Percentiles rank a stretch among this genome's conserved stretches.
phyloP scores from a whole-genome alignment of 2,329 filamentous ascomycete species.

The Venturia oleaginea region DNA sequence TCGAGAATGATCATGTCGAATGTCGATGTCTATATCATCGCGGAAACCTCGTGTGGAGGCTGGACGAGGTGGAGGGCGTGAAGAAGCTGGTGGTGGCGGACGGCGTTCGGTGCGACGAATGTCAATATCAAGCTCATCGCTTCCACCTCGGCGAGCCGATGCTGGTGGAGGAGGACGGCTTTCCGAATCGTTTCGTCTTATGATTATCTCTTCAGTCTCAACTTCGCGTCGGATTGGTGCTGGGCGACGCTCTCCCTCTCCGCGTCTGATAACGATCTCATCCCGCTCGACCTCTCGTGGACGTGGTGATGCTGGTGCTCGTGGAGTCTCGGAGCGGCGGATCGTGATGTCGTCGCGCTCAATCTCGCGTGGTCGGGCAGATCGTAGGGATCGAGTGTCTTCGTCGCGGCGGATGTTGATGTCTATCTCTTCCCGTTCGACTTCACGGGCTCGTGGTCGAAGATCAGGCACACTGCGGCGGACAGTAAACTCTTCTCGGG shows the following conservation, averaged over 20 bases:
- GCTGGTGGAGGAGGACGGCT: conserved; percentile 11
- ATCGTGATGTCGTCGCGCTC: conserved; percentile 38
- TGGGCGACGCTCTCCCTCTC: conserved; percentile 22
- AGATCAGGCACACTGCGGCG: conserved; percentile 13
- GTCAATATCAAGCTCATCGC: conserved; percentile 43
- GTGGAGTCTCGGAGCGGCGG: conserved; percentile 28
- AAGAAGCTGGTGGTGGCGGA: conserved; percentile 18
- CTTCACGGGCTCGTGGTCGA: conserved; percentile 9
- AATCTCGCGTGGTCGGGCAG: conserved; percentile 20
- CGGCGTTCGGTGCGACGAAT: conserved; percentile 25
- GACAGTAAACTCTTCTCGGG: conserved; percentile 13
- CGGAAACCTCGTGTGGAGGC: conserved; percentile 17
- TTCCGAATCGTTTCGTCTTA: conserved; percentile 26
- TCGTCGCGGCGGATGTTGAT: conserved; percentile 12
- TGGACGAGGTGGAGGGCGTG: conserved; percentile 17
- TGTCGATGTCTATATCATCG: conserved; percentile 25
- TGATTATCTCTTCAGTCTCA: conserved; percentile 33
- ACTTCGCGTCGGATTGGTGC: conserved; percentile 21
- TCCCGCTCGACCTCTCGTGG: conserved; percentile 33
- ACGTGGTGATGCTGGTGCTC: conserved; percentile 20
- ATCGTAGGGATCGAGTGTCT: not conserved
- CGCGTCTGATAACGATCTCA: conserved; percentile 40
- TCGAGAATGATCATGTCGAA: not conserved
- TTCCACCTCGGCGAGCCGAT: conserved; percentile 27
- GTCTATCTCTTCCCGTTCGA: conserved; percentile 14